phyloP scores from a whole-genome alignment of 1,284 basidiomycete species.

The Microbotryum silenes-acaulis region DNA sequence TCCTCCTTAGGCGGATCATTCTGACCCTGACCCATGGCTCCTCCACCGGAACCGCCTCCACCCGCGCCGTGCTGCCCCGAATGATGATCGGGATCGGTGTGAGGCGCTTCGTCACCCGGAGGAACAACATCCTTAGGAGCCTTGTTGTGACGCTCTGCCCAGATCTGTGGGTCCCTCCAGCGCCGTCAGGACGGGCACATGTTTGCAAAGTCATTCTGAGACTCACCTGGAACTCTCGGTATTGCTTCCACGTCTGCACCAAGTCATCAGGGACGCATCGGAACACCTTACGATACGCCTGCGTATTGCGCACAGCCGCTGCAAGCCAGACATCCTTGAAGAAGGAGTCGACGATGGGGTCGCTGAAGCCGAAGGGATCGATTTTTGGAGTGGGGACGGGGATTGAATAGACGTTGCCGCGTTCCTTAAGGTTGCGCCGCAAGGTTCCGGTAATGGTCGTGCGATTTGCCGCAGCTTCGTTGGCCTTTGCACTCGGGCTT shows the following conservation, averaged over 20 bases:
- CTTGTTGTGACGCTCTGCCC: conserved; percentile 32
- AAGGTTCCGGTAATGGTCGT: conserved; percentile 17
- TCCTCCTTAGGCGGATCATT: conserved; percentile 12
- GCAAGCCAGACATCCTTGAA: conserved; percentile 85
- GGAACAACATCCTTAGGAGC: conserved; percentile 39
- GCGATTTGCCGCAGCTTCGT: conserved; percentile 20
- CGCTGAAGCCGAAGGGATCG: conserved; percentile 70
- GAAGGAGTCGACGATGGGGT: conserved; percentile 74
- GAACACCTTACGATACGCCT: conserved; percentile 89
- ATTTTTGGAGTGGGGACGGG: conserved; percentile 61
- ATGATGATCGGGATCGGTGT: conserved; percentile 37
- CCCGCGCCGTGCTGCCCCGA: conserved; percentile 44
- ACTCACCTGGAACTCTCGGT: conserved; percentile 61
- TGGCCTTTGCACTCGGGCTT: conserved; percentile 6
- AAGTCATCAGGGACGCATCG: conserved; percentile 82
- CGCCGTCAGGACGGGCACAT: conserved; percentile 41
- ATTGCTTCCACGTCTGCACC: conserved; percentile 88
- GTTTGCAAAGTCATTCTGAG: neutral
- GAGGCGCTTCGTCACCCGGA: conserved; percentile 35
- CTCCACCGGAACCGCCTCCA: conserved; percentile 43
- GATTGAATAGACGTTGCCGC: conserved; percentile 48
- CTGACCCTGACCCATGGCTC: conserved; percentile 38
- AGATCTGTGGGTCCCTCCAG: conserved; percentile 53
- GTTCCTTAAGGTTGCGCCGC: conserved; percentile 24
- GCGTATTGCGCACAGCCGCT: conserved; percentile 55